Evolutionary conservation across 2,329 filamentous ascomycete genomes (phyloP), one percentile per base, ranked within the genome.

Genomic region (Sclerotinia sclerotiorum): DNA sequence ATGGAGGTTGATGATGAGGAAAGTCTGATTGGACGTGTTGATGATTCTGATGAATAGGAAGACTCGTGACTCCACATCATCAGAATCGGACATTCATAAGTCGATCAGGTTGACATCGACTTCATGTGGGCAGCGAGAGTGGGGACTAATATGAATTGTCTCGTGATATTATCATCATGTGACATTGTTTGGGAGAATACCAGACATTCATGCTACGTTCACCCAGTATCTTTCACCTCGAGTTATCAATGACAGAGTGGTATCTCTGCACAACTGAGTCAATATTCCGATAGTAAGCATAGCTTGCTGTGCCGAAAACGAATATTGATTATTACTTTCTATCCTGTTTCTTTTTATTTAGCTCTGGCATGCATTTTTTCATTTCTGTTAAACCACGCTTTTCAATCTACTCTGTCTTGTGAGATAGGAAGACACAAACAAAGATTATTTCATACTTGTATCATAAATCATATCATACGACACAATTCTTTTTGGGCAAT

Each of bases 391-490:
- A n/a, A 63, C 15, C 15, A 39, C 21, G 17, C 60, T 63, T 42
- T 63, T 39, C 29, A 11, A 51, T 10, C 42, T 42, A 19, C 24
- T 5, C 54, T 57, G 24, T 57, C 32, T 57, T 13, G 39, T 15
- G 13, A 42, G 39, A 42, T 11, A 42, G 5, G 10, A 29, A 49
- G 19, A 63, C 29, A 35, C 15, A 63, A 51, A 49, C n/a, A 63
- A 51, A 49, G 42, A 39, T 52, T 24, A 32, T 21, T 51, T 63
- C 60, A 51, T 4, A 51, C 60, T 27, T 63, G 60, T 63, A 39
- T 42, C 46, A 63, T 63, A 63, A 32, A 56, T 19, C 54, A 35
- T 19, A 56, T 63, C 46, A 63, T 42, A 63, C n/a, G 60, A 63
- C 15, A 51, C n/a, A 39, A 39, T 24, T 51, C 32, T 39, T 8